These are phyloP conservation scores for Corymbia citriodora DNA, from an alignment of 441 rosid genomes.

Conservation along the genomic window DNA sequence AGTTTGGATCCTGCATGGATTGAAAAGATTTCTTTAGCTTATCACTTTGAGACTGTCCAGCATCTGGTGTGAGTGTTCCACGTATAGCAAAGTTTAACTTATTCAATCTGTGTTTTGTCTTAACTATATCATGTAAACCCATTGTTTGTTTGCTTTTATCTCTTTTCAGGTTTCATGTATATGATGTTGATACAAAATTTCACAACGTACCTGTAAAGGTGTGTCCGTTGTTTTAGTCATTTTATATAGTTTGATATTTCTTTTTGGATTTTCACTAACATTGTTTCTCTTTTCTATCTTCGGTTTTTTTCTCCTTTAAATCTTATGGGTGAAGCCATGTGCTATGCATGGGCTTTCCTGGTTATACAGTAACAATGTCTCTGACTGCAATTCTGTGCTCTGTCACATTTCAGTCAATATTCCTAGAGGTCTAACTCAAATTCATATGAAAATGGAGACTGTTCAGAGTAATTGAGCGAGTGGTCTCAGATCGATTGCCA, in stretches of 20 bases:
- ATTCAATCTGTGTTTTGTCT: neutral
- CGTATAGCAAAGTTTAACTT: neutral
- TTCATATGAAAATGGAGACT: neutral
- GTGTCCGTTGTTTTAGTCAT: neutral
- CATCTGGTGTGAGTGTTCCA: constrained; percentile 49
- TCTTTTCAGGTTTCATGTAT: constrained; percentile 50
- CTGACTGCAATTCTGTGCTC: neutral
- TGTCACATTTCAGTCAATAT: neutral
- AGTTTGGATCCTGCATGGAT: constrained; percentile 73
- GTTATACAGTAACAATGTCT: neutral
- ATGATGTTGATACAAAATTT: constrained; percentile 62
- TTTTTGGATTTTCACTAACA: neutral
- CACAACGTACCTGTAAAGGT: constrained; percentile 76
- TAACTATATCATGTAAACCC: neutral
- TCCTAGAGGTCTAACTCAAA: neutral
- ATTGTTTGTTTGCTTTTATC: neutral
- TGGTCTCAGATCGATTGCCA: neutral
- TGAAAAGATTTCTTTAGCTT: constrained; percentile 50
- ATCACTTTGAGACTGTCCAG: constrained; percentile 81
- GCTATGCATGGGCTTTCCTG: neutral
- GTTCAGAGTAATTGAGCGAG: neutral
- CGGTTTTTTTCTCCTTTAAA: neutral
- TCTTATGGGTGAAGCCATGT: neutral
- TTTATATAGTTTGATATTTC: neutral
- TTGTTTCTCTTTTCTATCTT: neutral